Evolutionary conservation across 192 early-diverging fungal species (phyloP).

Genomic region (Umbelopsis isabellina): DNA sequence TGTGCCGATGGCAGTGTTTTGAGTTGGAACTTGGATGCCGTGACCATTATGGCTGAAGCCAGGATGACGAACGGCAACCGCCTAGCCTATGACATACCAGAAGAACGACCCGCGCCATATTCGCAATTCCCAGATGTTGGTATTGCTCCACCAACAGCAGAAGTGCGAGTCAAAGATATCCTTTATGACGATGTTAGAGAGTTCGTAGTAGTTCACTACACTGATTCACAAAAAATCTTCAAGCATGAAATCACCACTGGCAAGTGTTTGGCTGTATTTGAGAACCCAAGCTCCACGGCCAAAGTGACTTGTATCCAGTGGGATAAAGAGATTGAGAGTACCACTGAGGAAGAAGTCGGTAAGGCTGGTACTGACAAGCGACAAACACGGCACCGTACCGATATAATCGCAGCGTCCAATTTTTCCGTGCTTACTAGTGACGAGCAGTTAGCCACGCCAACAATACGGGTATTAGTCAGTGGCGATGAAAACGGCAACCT

Average conservation of each 20-base stretch:
- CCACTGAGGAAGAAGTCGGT: neutral
- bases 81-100: neutral
- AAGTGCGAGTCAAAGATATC: neutral
- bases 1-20: conserved; percentile 36
- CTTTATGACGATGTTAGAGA: neutral
- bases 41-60: neutral
- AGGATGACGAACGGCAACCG: neutral
- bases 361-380: neutral
- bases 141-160: neutral
- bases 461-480: conserved; percentile 42
- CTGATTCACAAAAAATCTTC: conserved; percentile 5
- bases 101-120: neutral
- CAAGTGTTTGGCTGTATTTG: conserved; percentile 29
- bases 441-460: neutral
- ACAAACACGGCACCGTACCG: neutral
- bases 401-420: conserved; percentile 2
- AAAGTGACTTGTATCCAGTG: conserved; percentile 30
- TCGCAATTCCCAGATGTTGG: conserved; percentile 9
- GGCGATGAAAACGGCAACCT: conserved; percentile 57
- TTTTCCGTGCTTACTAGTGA: conserved; percentile 12
- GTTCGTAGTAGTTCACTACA: conserved; percentile 31
- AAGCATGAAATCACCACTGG: conserved; percentile 29
- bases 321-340: conserved; percentile 22
- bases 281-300: conserved; percentile 7
- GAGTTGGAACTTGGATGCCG: conserved; percentile 33